phyloP scores from a whole-genome alignment of 768 basidiomycete species.

The Thelephora ganbajun region DNA sequence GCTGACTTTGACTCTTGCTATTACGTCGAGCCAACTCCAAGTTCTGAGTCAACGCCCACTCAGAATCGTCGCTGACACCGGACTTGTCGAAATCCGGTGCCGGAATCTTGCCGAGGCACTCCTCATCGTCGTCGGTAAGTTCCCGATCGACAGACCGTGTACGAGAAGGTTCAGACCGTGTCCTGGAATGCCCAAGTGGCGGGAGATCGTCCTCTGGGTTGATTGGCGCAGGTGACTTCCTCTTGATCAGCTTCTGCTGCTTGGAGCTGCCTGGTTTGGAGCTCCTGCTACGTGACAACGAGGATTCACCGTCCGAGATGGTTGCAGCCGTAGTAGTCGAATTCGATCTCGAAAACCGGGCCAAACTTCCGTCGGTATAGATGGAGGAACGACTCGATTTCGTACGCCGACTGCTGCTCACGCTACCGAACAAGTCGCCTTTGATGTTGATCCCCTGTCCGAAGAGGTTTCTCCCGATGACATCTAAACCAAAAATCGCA shows the following conservation, averaged over 20 bases:
- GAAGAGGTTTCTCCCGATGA: constrained; percentile 83
- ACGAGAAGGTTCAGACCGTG: constrained; percentile 16
- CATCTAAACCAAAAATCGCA: constrained; percentile 82
- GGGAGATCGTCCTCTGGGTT: not conserved
- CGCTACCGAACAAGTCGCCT: constrained; percentile 65
- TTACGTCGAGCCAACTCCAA: constrained; percentile 77
- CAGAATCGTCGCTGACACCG: constrained; percentile 45
- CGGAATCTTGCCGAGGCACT: constrained; percentile 13
- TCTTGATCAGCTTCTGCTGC: constrained; percentile 37
- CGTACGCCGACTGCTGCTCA: constrained; percentile 51
- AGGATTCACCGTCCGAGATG: constrained; percentile 50
- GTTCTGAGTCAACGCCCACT: constrained; percentile 62
- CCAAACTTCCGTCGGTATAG: constrained; percentile 56
- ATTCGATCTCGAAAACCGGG: constrained; percentile 52
- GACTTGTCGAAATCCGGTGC: not conserved
- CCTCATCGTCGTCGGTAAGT: constrained; percentile 31
- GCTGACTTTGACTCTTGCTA: constrained; percentile 49
- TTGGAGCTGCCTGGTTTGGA: constrained; percentile 16
- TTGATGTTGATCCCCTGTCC: constrained; percentile 44
- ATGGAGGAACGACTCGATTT: constrained; percentile 64
- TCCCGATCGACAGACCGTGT: constrained; percentile 31
- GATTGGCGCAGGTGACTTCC: constrained; percentile 14
- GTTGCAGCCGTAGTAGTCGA: constrained; percentile 55
- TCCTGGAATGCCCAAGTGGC: not conserved
- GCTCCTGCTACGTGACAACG: constrained; percentile 24